Evolutionary conservation across 2,329 filamentous ascomycete genomes (phyloP).

Genomic region (Chrysoporthe austroafricana): DNA sequence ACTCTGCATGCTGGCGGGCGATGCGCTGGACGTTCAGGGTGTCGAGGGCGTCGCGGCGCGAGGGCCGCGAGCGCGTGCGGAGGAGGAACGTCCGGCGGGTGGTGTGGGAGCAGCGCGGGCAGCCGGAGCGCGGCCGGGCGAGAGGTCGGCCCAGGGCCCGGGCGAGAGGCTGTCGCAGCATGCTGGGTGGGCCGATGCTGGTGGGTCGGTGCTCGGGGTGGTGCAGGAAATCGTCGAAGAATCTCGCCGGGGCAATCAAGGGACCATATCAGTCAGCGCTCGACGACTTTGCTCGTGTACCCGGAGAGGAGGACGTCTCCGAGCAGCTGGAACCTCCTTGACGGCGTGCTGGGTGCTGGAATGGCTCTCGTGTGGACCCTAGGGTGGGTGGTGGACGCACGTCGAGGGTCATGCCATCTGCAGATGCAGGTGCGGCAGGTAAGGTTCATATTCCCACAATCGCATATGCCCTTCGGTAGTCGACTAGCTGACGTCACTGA

Average conservation of each 20-base stretch:
- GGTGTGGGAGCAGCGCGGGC: slow-evolving; percentile 24
- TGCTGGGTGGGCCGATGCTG: slow-evolving; percentile 26
- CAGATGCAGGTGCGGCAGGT: not conserved
- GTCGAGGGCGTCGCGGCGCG: slow-evolving; percentile 46
- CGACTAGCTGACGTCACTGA: not conserved
- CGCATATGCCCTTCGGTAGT: not conserved
- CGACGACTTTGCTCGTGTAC: no score
- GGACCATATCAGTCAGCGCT: not conserved
- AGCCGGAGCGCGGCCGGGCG: slow-evolving; percentile 3
- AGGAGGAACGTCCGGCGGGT: slow-evolving; percentile 42
- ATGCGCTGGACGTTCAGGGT: slow-evolving; percentile 55
- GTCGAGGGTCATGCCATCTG: not conserved
- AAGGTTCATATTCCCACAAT: not conserved
- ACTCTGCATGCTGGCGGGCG: slow-evolving; percentile 50
- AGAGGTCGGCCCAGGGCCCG: slow-evolving; percentile 34
- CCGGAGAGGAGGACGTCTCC: not conserved
- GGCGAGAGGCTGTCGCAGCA: slow-evolving; percentile 37
- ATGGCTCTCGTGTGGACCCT: not conserved
- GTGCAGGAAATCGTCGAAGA: no score
- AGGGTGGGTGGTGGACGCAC: not conserved
- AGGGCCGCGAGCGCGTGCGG: slow-evolving; percentile 29
- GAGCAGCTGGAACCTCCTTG: not conserved
- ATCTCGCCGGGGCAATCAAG: not conserved
- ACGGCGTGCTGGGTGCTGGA: not conserved
- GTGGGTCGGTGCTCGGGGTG: not conserved